Evolutionary conservation across 495 filamentous ascomycete species (phyloP), one percentile per base, ranked within the genome.

Genomic region (Penicillium waksmanii): DNA sequence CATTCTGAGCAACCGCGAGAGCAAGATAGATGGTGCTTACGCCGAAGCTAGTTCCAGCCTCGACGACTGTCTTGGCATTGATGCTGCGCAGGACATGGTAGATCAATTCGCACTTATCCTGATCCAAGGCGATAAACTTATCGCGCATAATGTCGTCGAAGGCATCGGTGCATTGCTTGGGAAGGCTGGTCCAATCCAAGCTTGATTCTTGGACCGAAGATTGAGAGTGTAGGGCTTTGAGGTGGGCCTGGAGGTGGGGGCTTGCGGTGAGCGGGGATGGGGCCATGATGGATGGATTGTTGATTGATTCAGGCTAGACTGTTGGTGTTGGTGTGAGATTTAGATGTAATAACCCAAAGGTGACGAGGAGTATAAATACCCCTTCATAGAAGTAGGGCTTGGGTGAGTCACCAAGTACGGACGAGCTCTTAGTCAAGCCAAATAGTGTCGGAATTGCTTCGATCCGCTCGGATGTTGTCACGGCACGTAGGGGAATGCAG

Each of bases 11-110:
- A 13, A 84, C 77, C 1, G 82, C 85, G 2, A 86, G 66, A 1
- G 82, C 82, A 18, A 86, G 77, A 52, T 86, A 85, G 57, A 87
- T 86, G 0, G 83, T 85, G 51, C 78, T 82, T 2, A 87, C 82
- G 12, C 85, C 84, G 54, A 80, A 86, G 51, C 78, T 82, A 5
- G 84, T 87, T 7, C 84, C 84, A 0, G 78, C 81, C 57, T 87
- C 84, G 18, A 86, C 79, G 36, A 84, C 68, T 27, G 77, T 81
- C 3, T 62, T 76, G 2, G 81, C 84, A 1, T 73, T 72, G 13
- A 69, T 76, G n/a, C 75, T 66, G 42, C 70, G 66, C 13, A 70
- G 57, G 6, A 85, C 55, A 21, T 81, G 81, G 59, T 86, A 86
- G 6, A 84, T 63, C 34, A 85, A 71, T 3, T 80, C 73, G 58